These are phyloP conservation scores for Cordyceps cicadae DNA, from an alignment of 2,329 filamentous ascomycete species.

Conservation along the genomic window DNA sequence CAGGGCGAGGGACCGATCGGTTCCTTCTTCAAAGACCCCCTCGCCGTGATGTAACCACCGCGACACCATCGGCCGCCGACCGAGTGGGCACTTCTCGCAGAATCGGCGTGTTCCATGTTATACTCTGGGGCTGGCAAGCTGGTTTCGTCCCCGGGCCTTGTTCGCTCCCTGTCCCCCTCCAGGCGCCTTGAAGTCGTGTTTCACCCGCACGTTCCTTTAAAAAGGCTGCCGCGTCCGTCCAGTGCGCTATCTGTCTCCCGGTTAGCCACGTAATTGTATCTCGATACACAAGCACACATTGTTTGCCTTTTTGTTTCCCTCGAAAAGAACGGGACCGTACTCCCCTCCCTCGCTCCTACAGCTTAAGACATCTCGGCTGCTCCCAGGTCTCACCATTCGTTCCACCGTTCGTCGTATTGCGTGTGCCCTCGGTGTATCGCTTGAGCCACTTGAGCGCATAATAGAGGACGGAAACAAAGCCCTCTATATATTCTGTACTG, in stretches of 20 bases:
- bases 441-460: background rate
- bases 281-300: background rate
- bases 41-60: background rate
- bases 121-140: background rate
- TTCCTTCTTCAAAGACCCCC: background rate
- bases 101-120: background rate
- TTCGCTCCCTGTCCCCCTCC: background rate
- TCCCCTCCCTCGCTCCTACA: background rate
- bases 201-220: conserved; percentile 5
- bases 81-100: background rate
- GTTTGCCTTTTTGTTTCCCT: background rate
- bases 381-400: background rate
- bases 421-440: background rate
- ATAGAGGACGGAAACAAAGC: background rate
- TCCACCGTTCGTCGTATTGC: background rate
- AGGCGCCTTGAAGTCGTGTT: background rate
- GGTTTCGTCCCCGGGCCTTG: background rate
- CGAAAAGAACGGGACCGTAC: background rate
- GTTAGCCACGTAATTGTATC: background rate
- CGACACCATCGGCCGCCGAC: background rate
- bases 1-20: background rate
- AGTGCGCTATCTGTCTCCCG: background rate
- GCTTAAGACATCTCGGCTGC: background rate
- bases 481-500: background rate
- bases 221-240: conserved; percentile 1